These are phyloP conservation scores for Candida caryicola DNA, from an alignment of 805 yeast genomes.

Conservation along the genomic window DNA sequence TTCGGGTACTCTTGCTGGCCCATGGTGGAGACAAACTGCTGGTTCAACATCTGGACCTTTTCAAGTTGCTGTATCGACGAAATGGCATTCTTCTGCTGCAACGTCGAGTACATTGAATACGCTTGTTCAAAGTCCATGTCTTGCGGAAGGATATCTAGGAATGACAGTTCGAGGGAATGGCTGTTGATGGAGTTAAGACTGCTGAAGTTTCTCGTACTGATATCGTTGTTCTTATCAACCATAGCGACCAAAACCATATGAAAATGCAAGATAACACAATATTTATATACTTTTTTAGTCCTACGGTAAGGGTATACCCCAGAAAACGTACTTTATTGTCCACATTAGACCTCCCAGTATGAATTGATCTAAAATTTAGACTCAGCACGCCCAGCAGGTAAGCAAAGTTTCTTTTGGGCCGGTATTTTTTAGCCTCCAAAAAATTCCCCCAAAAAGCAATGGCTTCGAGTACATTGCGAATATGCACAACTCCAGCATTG, in stretches of 20 bases:
- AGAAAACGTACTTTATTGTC: conserved; percentile 1
- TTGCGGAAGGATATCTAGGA: conserved; percentile 31
- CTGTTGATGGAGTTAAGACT: background rate
- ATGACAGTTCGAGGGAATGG: background rate
- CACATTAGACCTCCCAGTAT: background rate
- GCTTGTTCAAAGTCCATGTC: conserved; percentile 49
- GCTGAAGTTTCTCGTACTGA: background rate
- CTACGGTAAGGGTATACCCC: conserved; percentile 3
- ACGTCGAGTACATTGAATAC: conserved; percentile 35
- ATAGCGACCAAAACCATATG: background rate
- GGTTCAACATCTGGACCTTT: conserved; percentile 33
- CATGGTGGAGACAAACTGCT: conserved; percentile 14
- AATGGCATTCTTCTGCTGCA: conserved; percentile 37
- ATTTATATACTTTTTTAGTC: background rate
- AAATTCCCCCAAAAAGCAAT: background rate
- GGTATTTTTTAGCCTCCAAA: background rate
- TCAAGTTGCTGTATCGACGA: conserved; percentile 37
- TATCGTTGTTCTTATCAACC: background rate
- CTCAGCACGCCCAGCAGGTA: background rate
- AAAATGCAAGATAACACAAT: background rate
- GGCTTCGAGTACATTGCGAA: too few species aligned
- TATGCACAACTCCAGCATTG: too few species aligned
- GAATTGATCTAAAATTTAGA: background rate
- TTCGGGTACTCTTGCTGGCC: background rate
- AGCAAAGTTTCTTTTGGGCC: background rate